phyloP scores from a whole-genome alignment of 768 basidiomycete genomes.

The Psilocybe azurescens region DNA sequence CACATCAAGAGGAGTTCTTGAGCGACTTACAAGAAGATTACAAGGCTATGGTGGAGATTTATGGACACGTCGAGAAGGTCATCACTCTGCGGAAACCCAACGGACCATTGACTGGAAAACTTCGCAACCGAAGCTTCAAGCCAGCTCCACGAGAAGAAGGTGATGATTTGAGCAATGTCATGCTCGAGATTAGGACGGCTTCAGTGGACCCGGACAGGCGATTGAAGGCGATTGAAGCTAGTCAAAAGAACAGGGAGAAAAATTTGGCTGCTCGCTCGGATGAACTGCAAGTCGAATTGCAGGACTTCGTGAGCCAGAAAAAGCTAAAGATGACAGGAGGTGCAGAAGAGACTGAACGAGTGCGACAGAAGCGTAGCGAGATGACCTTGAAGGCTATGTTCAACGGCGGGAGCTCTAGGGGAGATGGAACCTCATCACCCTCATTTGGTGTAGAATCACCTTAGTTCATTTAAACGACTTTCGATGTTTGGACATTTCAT shows the following conservation, averaged over 20 bases:
- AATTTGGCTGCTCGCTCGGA: conserved; percentile 77
- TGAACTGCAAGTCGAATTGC: conserved; percentile 84
- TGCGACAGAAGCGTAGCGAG: conserved; percentile 86
- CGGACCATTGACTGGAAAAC: conserved; percentile 34
- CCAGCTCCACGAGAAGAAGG: conserved; percentile 72
- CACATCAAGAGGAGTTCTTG: conserved; percentile 91
- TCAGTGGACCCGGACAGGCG: conserved; percentile 82
- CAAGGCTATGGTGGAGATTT: conserved; percentile 87
- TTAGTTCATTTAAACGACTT: not conserved
- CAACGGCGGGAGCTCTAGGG: conserved; percentile 23
- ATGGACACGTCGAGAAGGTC: conserved; percentile 90
- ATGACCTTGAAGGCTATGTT: conserved; percentile 92
- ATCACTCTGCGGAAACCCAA: conserved; percentile 67
- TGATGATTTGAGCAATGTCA: conserved; percentile 72
- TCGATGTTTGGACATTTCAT: not conserved
- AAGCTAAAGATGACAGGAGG: conserved; percentile 96
- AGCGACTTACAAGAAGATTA: conserved; percentile 90
- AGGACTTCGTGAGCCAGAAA: conserved; percentile 85
- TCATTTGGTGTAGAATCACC: conserved; percentile 25
- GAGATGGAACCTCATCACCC: conserved; percentile 16
- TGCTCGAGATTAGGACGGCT: conserved; percentile 90
- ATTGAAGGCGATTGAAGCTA: conserved; percentile 92
- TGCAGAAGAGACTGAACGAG: conserved; percentile 87
- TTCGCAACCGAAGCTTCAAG: conserved; percentile 54
- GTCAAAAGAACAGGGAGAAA: conserved; percentile 78